Percentiles rank a stretch among this genome's conserved stretches.
These are phyloP conservation scores for Aristolochia contorta DNA, from an alignment of 164 flowering plant species.

Conservation along the genomic window DNA sequence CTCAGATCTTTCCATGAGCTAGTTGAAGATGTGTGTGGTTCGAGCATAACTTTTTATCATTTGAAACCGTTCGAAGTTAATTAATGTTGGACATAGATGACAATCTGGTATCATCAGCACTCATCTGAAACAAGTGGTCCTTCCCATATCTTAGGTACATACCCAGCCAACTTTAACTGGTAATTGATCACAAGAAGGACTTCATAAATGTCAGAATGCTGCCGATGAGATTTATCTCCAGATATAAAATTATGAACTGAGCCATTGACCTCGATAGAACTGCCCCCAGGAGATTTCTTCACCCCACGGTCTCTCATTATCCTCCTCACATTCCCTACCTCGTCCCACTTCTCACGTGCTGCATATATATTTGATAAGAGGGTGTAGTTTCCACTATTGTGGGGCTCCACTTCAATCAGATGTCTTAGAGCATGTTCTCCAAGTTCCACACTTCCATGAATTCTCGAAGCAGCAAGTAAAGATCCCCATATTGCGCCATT, in stretches of 20 bases:
- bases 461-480: conserved; percentile 52
- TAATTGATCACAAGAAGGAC: conserved; percentile 19
- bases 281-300: conserved; percentile 42
- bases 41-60: not conserved
- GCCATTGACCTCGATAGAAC: conserved; percentile 42
- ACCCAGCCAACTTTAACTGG: conserved; percentile 22
- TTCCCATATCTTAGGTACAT: conserved; percentile 8
- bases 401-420: conserved; percentile 46
- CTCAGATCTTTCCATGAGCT: not conserved
- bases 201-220: conserved; percentile 22
- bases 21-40: not conserved
- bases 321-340: conserved; percentile 40
- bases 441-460: conserved; percentile 38
- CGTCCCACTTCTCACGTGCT: conserved; percentile 40
- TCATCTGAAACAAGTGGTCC: conserved; percentile 10
- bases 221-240: conserved; percentile 40
- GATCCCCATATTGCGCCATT: conserved; percentile 82
- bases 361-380: conserved; percentile 55
- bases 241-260: conserved; percentile 36
- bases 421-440: conserved; percentile 41
- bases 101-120: conserved; percentile 3
- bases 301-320: conserved; percentile 44
- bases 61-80: not conserved
- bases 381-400: conserved; percentile 55
- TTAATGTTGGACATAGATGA: not conserved